These are phyloP conservation scores for Omphalotus olearius DNA, from an alignment of 1,284 basidiomycete species.

Conservation along the genomic window DNA sequence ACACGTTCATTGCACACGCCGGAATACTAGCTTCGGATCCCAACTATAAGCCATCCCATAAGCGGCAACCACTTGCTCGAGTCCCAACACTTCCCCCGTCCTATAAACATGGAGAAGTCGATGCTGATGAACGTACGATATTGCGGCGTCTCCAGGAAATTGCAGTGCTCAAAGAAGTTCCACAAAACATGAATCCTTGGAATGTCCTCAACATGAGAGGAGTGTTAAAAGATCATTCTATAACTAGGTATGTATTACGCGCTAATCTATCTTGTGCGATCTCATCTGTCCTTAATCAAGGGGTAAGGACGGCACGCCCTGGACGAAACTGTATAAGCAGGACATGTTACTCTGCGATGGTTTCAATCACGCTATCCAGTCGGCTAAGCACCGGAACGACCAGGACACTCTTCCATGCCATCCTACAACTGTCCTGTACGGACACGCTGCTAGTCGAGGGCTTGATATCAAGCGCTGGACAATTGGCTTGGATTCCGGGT, in stretches of 20 bases:
- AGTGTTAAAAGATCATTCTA: slow-evolving; percentile 43
- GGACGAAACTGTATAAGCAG: slow-evolving; percentile 71
- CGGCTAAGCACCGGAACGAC: slow-evolving; percentile 14
- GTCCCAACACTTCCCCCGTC: slow-evolving; percentile 35
- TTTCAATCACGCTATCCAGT: slow-evolving; percentile 28
- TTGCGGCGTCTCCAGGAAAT: slow-evolving; percentile 53
- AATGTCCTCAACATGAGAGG: slow-evolving; percentile 74
- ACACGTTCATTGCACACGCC: slow-evolving; percentile 79
- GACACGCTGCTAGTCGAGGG: slow-evolving; percentile 73
- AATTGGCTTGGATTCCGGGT: slow-evolving; percentile 79
- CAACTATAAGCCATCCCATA: slow-evolving; percentile 38
- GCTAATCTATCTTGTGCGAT: not conserved
- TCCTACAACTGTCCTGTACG: slow-evolving; percentile 79
- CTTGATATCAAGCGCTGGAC: slow-evolving; percentile 78
- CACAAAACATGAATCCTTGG: slow-evolving; percentile 75
- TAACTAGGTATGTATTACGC: slow-evolving; percentile 40
- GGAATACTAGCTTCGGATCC: slow-evolving; percentile 77
- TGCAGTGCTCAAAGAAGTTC: slow-evolving; percentile 56
- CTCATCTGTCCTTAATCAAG: slow-evolving; percentile 16
- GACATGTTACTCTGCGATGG: slow-evolving; percentile 68
- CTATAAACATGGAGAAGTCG: slow-evolving; percentile 8
- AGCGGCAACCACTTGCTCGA: slow-evolving; percentile 63
- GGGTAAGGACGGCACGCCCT: slow-evolving; percentile 59
- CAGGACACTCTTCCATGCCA: slow-evolving; percentile 52
- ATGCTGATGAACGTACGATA: slow-evolving; percentile 19